Percentiles rank a stretch among this genome's conserved stretches.
These are phyloP conservation scores for Scedosporium dehoogii DNA, from an alignment of 2,329 filamentous ascomycete genomes.

Conservation along the genomic window DNA sequence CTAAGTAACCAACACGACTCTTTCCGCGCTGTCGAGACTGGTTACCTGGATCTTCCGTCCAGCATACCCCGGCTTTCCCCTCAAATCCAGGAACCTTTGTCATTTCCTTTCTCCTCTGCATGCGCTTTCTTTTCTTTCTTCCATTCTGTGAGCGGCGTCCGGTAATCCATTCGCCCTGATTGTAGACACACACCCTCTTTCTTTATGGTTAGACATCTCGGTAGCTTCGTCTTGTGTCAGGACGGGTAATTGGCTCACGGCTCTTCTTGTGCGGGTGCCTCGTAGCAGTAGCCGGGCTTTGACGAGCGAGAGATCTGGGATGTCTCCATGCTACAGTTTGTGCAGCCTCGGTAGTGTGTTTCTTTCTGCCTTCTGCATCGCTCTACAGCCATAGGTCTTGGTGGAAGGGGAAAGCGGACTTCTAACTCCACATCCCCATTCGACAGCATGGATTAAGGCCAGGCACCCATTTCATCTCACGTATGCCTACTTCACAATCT, in stretches of 20 bases:
- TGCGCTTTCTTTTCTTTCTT: not conserved
- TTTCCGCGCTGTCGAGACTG: not conserved
- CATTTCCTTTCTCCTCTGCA: not conserved
- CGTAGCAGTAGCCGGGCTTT: not conserved
- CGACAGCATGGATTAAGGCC: not conserved
- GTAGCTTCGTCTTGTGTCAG: no score
- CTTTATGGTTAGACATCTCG: no score
- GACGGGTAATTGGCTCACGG: no score
- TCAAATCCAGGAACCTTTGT: not conserved
- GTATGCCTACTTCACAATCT: no score
- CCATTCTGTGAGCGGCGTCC: not conserved
- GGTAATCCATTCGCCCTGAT: no score
- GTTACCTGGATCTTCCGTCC: not conserved
- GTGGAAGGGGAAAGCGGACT: not conserved
- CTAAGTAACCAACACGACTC: not conserved
- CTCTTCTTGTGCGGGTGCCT: not conserved
- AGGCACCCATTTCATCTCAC: not conserved
- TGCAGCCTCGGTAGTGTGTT: not conserved
- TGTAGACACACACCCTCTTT: no score
- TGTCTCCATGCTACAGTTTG: not conserved
- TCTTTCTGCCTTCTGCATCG: not conserved
- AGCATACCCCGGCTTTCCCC: not conserved
- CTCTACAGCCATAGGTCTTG: not conserved
- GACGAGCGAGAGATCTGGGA: not conserved
- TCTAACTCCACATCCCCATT: not conserved